Percentiles rank a stretch among this genome's conserved stretches.
Conservation (phyloP, 2,329 filamentous ascomycete species). For the Trichoderma cornu-damae region DNA sequence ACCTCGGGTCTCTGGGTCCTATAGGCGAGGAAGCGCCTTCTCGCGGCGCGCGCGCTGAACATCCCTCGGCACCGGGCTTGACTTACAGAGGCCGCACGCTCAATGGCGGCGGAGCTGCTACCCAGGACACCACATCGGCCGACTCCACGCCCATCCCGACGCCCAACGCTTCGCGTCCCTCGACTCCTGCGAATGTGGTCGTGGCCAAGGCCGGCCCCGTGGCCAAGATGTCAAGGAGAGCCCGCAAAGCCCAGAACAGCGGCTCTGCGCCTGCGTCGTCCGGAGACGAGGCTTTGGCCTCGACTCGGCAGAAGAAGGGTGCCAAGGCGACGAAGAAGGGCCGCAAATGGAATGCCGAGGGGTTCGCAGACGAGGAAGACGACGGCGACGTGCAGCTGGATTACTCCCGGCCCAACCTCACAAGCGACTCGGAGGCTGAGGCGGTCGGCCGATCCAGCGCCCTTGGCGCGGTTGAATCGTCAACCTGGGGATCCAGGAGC, state of each 20-base stretch:
- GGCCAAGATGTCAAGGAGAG: slow-evolving; percentile 72
- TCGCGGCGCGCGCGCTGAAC: slow-evolving; percentile 25
- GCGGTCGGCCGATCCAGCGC: slow-evolving; percentile 49
- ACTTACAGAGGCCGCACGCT: slow-evolving; percentile 38
- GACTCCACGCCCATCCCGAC: slow-evolving; percentile 66
- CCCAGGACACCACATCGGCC: slow-evolving; percentile 46
- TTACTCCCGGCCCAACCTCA: slow-evolving; percentile 66
- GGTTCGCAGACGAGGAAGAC: slow-evolving; percentile 77
- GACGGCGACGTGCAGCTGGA: slow-evolving; percentile 64
- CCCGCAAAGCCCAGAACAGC: slow-evolving; percentile 64
- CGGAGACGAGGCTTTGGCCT: slow-evolving; percentile 67
- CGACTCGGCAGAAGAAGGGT: slow-evolving; percentile 49
- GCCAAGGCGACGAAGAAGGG: slow-evolving; percentile 75
- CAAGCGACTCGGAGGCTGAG: slow-evolving; percentile 50
- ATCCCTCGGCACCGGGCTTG: slow-evolving; percentile 34
- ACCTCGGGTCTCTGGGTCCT: slow-evolving; percentile 14
- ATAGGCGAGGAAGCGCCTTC: slow-evolving; percentile 33
- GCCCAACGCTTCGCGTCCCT: slow-evolving; percentile 72
- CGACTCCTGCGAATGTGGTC: slow-evolving; percentile 65
- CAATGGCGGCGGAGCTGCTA: slow-evolving; percentile 26
- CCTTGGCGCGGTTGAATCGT: slow-evolving; percentile 69
- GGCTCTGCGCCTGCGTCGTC: slow-evolving; percentile 66
- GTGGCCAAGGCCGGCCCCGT: slow-evolving; percentile 70
- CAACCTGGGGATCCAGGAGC: slow-evolving; percentile 78
- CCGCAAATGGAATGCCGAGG: slow-evolving; percentile 88